Evolutionary conservation across 176 grass and related monocot genomes (phyloP).

Genomic region (Phragmites australis): DNA sequence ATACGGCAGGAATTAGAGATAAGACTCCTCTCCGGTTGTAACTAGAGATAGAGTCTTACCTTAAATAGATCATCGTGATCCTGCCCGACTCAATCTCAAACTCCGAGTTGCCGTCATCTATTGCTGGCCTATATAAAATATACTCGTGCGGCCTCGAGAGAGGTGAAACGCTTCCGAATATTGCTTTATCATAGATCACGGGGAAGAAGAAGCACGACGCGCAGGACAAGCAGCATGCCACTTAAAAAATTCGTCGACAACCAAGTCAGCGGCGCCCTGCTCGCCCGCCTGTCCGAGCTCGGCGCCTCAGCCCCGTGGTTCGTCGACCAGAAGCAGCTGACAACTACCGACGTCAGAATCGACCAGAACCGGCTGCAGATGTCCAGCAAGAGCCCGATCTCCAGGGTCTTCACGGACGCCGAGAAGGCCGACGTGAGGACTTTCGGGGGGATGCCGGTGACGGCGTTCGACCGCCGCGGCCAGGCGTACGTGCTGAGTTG

Average conservation of each 20-base stretch:
- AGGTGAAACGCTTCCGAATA: too few species aligned
- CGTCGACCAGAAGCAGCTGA: slow-evolving; percentile 9
- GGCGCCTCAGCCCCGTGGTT: not conserved
- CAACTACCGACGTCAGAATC: not conserved
- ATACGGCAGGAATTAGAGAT: too few species aligned
- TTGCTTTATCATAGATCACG: too few species aligned
- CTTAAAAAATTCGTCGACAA: not conserved
- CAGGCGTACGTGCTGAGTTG: not conserved
- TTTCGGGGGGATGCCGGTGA: not conserved
- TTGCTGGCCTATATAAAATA: too few species aligned
- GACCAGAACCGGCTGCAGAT: slow-evolving; percentile 39
- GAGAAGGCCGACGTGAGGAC: not conserved
- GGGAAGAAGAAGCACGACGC: too few species aligned
- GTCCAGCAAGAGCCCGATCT: slow-evolving; percentile 7
- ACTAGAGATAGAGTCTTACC: too few species aligned
- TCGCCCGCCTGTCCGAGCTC: not conserved
- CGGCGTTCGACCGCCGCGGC: not conserved
- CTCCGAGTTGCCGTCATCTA: too few species aligned
- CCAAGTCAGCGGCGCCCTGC: not conserved
- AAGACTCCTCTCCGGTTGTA: too few species aligned
- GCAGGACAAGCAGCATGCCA: too few species aligned
- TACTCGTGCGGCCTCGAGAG: too few species aligned
- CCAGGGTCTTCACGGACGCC: not conserved
- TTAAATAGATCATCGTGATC: too few species aligned
- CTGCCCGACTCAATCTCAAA: too few species aligned